Evolutionary conservation across 495 filamentous ascomycete genomes (phyloP), one percentile per base, ranked within the genome.

Genomic region (Hyaloscypha finlandica): DNA sequence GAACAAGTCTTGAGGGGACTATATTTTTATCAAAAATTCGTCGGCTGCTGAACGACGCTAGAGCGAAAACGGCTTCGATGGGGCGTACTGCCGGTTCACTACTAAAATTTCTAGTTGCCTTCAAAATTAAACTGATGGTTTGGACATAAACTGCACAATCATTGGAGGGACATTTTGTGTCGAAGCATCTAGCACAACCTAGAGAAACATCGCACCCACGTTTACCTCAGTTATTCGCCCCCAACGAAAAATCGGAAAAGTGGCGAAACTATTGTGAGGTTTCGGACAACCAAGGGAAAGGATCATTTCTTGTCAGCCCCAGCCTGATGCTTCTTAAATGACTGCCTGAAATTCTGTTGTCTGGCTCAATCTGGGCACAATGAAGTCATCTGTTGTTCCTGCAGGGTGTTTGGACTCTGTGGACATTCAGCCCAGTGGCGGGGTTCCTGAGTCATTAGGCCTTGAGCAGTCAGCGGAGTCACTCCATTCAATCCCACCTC

Each of bases 401-500:
- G 8, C 59, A 19, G 65, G 58, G n/a, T 33, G 4, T 55, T 19
- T 57, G 25, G 19, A 54, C 33, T 31, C 29, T 56, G 16, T 33
- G 29, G 58, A 51, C 20, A 39, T 48, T 5, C 64, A 31, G 53
- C 59, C 45, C 37, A 64, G 59, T 67, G 61, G 67, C 65, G 65
- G 52, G 14, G 31, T 48, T 48, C 42, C 3, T 48, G 70, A 74
- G 66, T 74, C 70, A 72, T 66, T 72, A 19, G 51, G 32, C 45
- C 16, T 56, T 59, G 65, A 66, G 52, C 63, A 72, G 76, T 75
- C 61, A 70, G 67, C 56, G 57, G 67, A 73, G 76, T 75, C 62
- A 70, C 67, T 53, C 57, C 65, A 68, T 74, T 74, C 67, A 8
- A 89, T 97, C 59, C 90, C 91, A 19, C 80, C 81, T 52, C 95